These are phyloP conservation scores for Paraconiothyrium sp. DNA, from an alignment of 2,329 filamentous ascomycete genomes.

Conservation along the genomic window DNA sequence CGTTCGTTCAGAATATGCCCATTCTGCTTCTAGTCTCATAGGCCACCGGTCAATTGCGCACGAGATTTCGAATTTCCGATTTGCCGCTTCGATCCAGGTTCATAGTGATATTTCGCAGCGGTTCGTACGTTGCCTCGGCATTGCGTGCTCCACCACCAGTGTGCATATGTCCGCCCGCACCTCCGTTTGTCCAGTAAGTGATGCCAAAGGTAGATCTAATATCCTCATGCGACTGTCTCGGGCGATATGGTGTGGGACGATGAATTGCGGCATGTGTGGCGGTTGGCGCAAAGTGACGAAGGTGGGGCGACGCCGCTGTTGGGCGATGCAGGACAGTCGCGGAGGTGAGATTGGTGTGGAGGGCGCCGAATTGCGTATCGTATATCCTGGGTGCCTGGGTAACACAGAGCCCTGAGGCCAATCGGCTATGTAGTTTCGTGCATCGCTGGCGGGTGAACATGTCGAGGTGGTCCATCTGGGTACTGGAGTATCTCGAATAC, in stretches of 20 bases:
- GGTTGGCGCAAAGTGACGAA: neutral
- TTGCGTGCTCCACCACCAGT: neutral
- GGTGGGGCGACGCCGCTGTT: neutral
- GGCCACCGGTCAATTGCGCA: neutral
- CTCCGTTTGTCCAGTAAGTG: neutral
- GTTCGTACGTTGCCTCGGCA: neutral
- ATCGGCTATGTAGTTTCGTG: neutral
- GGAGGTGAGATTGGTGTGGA: neutral
- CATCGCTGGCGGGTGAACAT: neutral
- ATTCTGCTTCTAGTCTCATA: neutral
- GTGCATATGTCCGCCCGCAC: neutral
- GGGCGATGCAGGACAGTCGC: neutral
- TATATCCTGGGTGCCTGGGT: neutral
- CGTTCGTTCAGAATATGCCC: constrained; percentile 8
- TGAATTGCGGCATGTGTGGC: neutral
- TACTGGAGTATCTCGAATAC: neutral
- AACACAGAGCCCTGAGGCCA: neutral
- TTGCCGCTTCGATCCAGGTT: no score
- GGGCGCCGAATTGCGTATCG: neutral
- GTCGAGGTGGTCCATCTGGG: neutral
- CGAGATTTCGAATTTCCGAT: neutral
- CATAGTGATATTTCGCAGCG: neutral
- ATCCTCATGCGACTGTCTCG: neutral
- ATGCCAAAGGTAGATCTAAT: neutral
- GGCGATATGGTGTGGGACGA: neutral